Base-by-base conservation (phyloP, 306 rosid genomes). In the Betula pendula region DNA sequence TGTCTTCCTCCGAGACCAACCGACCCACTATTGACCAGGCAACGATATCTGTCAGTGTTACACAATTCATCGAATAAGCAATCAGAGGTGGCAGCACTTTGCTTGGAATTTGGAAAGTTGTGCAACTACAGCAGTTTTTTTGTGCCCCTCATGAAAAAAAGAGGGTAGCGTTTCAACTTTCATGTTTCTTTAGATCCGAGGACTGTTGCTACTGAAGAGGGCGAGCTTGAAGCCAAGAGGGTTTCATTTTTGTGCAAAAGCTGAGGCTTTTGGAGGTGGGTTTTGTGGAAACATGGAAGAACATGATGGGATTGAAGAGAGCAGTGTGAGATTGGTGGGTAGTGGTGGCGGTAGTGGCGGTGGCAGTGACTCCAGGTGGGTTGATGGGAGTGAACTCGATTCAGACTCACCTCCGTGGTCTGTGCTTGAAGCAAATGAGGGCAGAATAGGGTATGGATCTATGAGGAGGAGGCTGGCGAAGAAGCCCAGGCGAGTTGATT, bases 381-480 rank as follows among this genome's bases (percentile, higher is more conserved):
- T 92, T 33, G 94, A 94, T 81, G 97, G 98, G 13, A 92, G 90
- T 80, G 95, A 94, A 80, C 87, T 94, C 65, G 88, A 90, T 19
- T 81, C 91, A 74, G 97, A 90, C 49, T 81, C 76, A 31, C 82
- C 83, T 75, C 75, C 86, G 52, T 75, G 86, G 87, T 81, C 93
- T 51, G 75, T 48, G 71, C 76, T 0, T 29, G 59, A 75, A 55
- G 92, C 76, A 48, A 77, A 58, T 47, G 90, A 81, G 19, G 81
- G 85, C 2, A 79, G 79, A 71, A 87, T 87, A 78, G 91, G 86
- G 79, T 85, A 76, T 81, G 97, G 90, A 52, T 74, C 93, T 79
- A 33, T 90, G 29, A 89, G 97, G 66, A 88, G 96, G 82, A 90
- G 97, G 82, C 90, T 95, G 56, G 71, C 77, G 15, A 92, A 95